These are phyloP conservation scores for Xylaria palmicola DNA, from an alignment of 495 filamentous ascomycete genomes.

Conservation along the genomic window DNA sequence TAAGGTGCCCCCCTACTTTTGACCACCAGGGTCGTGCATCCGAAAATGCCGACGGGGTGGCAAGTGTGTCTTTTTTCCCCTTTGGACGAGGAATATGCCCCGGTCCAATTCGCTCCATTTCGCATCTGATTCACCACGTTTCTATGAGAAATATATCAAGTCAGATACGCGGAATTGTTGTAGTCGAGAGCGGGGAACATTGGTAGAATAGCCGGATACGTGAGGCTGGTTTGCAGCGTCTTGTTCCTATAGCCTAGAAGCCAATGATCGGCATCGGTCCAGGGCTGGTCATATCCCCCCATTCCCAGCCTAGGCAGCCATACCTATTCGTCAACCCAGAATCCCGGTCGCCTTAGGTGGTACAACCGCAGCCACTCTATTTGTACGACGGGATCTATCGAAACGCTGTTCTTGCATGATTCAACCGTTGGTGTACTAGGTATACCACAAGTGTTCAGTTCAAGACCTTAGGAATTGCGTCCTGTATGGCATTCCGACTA, in stretches of 20 bases:
- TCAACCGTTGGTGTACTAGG: no score
- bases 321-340: neutral
- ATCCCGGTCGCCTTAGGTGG: neutral
- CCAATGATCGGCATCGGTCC: neutral
- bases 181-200: neutral
- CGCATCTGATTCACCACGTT: neutral
- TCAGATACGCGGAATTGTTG: neutral
- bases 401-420: no score
- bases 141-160: neutral
- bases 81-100: neutral
- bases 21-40: neutral
- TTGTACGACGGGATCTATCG: no score
- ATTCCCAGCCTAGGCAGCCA: neutral
- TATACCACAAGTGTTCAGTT: no score
- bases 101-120: neutral
- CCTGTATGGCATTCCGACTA: no score
- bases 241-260: neutral
- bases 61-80: neutral
- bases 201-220: neutral
- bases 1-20: neutral
- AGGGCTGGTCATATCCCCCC: neutral
- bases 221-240: neutral
- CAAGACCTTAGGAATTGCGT: no score
- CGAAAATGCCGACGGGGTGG: neutral
- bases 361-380: neutral